These are phyloP conservation scores for Candida methanosorbosa DNA, from an alignment of 805 yeast genomes.

Conservation along the genomic window DNA sequence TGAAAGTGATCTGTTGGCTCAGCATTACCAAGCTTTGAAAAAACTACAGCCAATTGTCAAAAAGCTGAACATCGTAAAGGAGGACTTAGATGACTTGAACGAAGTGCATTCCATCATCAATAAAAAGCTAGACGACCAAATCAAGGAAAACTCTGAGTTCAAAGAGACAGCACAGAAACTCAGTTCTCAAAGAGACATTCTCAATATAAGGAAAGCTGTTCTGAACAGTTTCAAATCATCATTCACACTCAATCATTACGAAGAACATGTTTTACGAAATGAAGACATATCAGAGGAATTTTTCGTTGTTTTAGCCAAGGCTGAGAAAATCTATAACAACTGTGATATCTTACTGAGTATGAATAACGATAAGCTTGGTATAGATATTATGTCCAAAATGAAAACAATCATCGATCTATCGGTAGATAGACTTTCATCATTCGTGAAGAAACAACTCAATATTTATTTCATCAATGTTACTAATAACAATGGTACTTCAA, in stretches of 20 bases:
- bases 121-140: conserved; percentile 15
- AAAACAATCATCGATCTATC: conserved; percentile 42
- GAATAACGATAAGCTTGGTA: conserved; percentile 58
- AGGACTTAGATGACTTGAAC: conserved; percentile 20
- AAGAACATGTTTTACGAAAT: conserved; percentile 48
- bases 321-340: conserved; percentile 54
- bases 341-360: conserved; percentile 65
- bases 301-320: conserved; percentile 50
- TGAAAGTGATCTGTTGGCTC: conserved; percentile 50
- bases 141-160: conserved; percentile 13
- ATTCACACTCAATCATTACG: conserved; percentile 65
- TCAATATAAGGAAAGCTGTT: conserved; percentile 42
- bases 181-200: conserved; percentile 22
- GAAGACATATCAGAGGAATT: conserved; percentile 39
- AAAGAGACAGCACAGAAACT: conserved; percentile 14
- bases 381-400: conserved; percentile 53
- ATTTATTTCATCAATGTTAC: conserved; percentile 14
- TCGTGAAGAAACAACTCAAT: conserved; percentile 21
- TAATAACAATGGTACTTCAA: conserved; percentile 10
- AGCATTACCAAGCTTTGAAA: conserved; percentile 41
- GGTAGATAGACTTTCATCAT: conserved; percentile 43
- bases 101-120: conserved; percentile 14
- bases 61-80: conserved; percentile 25
- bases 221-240: conserved; percentile 45
- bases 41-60: conserved; percentile 35